Conservation (phyloP, 768 basidiomycete genomes). For the Crucibulum laeve region DNA sequence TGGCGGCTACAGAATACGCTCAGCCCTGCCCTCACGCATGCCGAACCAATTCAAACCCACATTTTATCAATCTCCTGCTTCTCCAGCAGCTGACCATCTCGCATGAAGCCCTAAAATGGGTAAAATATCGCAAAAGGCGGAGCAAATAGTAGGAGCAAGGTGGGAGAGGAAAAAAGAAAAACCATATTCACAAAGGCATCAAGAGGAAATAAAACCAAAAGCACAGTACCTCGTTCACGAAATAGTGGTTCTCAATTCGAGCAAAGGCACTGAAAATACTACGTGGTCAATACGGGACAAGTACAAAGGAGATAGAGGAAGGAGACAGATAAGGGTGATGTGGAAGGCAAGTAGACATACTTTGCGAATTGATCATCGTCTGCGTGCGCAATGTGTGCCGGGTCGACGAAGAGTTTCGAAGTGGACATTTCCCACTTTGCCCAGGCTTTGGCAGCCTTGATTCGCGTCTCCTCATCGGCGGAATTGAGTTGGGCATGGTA, state of each 20-base stretch:
- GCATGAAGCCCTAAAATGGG: slow-evolving; percentile 68
- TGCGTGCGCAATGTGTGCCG: slow-evolving; percentile 61
- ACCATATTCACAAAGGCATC: neutral
- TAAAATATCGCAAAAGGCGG: neutral
- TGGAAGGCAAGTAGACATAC: slow-evolving; percentile 33
- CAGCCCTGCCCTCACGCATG: neutral
- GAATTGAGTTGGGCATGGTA: slow-evolving; percentile 81
- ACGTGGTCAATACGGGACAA: neutral
- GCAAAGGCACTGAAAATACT: slow-evolving; percentile 67
- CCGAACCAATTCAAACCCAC: slow-evolving; percentile 29
- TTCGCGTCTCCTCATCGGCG: slow-evolving; percentile 57
- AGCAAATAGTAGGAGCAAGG: too few species aligned
- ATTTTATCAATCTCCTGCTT: slow-evolving; percentile 86
- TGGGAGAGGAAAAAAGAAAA: too few species aligned
- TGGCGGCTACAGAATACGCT: slow-evolving; percentile 57
- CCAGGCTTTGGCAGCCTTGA: slow-evolving; percentile 81
- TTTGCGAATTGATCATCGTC: slow-evolving; percentile 73
- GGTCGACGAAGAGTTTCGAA: slow-evolving; percentile 67
- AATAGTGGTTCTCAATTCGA: slow-evolving; percentile 88
- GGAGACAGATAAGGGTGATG: neutral
- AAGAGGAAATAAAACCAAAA: neutral
- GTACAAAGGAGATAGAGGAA: neutral
- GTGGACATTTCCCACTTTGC: slow-evolving; percentile 91
- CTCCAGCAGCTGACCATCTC: slow-evolving; percentile 84
- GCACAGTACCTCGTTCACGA: slow-evolving; percentile 64